phyloP scores from a whole-genome alignment of 371 early-diverging fungal species.

The Rhizomucor miehei region DNA sequence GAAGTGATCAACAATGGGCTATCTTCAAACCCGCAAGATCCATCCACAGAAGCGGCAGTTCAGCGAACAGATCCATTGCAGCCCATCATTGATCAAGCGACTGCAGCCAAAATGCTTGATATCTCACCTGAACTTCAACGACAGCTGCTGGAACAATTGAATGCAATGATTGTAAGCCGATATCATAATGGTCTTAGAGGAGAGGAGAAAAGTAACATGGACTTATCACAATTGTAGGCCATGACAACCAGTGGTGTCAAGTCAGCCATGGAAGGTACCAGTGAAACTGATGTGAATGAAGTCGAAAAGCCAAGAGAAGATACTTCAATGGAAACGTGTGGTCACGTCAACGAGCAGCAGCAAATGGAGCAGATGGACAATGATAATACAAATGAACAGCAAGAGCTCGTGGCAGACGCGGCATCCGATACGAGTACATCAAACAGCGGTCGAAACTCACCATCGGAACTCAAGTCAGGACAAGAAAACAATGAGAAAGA shows the following conservation, averaged over 20 bases:
- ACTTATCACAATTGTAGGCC: slow-evolving; percentile 15
- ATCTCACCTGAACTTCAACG: slow-evolving; percentile 43
- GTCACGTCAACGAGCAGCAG: slow-evolving; percentile 9
- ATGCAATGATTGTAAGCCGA: slow-evolving; percentile 38
- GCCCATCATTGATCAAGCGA: slow-evolving; percentile 32
- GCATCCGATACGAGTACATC: slow-evolving; percentile 12
- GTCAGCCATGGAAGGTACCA: too few species aligned
- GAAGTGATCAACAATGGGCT: slow-evolving; percentile 18
- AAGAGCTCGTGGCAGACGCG: slow-evolving; percentile 11
- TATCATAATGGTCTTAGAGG: not conserved
- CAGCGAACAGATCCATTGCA: slow-evolving; percentile 1
- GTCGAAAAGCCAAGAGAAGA: not conserved
- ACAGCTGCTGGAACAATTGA: slow-evolving; percentile 43
- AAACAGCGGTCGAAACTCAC: slow-evolving; percentile 28
- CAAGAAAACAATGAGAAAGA: not conserved
- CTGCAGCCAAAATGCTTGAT: slow-evolving; percentile 42
- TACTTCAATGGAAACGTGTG: slow-evolving; percentile 14
- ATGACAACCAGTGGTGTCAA: slow-evolving; percentile 5
- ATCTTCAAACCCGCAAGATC: slow-evolving; percentile 1
- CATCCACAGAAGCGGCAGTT: not conserved
- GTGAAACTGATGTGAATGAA: too few species aligned
- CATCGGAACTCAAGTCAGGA: slow-evolving; percentile 1
- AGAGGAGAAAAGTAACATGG: not conserved
- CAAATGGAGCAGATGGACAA: slow-evolving; percentile 7
- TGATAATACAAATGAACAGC: not conserved